phyloP scores from a whole-genome alignment of 179 eudicot species.

The Nepenthes alata region DNA sequence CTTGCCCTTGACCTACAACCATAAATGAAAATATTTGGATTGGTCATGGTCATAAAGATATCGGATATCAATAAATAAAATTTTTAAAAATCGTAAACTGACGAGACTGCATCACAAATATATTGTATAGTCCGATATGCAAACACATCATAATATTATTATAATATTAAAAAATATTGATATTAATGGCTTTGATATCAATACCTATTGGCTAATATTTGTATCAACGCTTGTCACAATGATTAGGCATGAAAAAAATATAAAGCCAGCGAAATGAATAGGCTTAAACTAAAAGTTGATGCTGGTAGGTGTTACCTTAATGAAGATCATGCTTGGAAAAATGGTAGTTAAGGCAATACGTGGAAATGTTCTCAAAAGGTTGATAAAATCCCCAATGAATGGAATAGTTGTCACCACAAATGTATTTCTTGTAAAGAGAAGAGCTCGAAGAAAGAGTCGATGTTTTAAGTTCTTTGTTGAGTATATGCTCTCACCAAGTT shows the following conservation, averaged over 20 bases:
- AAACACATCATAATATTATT: too few species aligned
- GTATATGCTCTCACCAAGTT: slow-evolving; percentile 26
- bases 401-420: slow-evolving; percentile 51
- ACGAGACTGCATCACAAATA: too few species aligned
- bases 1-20: slow-evolving; percentile 40
- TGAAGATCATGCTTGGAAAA: slow-evolving; percentile 54
- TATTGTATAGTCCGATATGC: too few species aligned
- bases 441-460: slow-evolving; percentile 29
- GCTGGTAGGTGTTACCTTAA: slow-evolving; percentile 26
- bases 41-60: background rate
- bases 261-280: too few species aligned
- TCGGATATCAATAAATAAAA: too few species aligned
- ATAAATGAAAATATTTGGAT: background rate
- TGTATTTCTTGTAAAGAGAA: slow-evolving; percentile 38
- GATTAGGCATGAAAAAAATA: too few species aligned
- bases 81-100: too few species aligned
- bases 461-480: slow-evolving; percentile 36
- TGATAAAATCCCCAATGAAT: slow-evolving; percentile 55
- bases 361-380: slow-evolving; percentile 41
- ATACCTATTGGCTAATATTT: too few species aligned
- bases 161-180: too few species aligned
- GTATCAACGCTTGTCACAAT: too few species aligned
- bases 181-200: too few species aligned
- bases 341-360: slow-evolving; percentile 40
- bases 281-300: too few species aligned